Conservation (phyloP, 305 asterid species). For the Caryopteris hybrid region DNA sequence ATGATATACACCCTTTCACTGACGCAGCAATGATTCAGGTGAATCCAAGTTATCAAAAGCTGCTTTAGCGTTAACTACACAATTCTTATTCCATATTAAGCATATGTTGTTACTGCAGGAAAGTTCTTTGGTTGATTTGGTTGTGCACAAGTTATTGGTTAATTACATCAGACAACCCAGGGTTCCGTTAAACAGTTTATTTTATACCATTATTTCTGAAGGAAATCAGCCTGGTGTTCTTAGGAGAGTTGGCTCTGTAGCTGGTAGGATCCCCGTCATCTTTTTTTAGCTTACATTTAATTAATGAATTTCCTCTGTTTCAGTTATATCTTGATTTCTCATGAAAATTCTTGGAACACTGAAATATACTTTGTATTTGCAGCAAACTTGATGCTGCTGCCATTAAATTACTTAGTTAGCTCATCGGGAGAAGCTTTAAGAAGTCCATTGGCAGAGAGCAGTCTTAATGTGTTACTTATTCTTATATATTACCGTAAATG, state of each 20-base stretch:
- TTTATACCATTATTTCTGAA: slow-evolving; percentile 54
- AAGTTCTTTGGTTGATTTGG: slow-evolving; percentile 53
- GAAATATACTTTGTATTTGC: slow-evolving; percentile 32
- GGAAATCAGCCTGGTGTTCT: slow-evolving; percentile 69
- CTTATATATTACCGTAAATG: slow-evolving; percentile 69
- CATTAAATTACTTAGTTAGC: slow-evolving; percentile 68
- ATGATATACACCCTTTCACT: slow-evolving; percentile 70
- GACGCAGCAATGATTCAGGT: slow-evolving; percentile 92
- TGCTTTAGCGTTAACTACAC: slow-evolving; percentile 10
- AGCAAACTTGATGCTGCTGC: slow-evolving; percentile 79
- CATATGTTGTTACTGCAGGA: slow-evolving; percentile 50
- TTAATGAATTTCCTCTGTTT: slow-evolving; percentile 3
- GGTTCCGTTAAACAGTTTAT: slow-evolving; percentile 47
- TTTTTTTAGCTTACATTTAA: background rate
- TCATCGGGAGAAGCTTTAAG: slow-evolving; percentile 63
- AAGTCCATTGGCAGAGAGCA: slow-evolving; percentile 72
- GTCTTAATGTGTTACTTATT: slow-evolving; percentile 72
- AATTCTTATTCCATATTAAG: slow-evolving; percentile 1
- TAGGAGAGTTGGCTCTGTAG: slow-evolving; percentile 82
- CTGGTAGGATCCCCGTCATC: slow-evolving; percentile 44
- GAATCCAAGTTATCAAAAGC: slow-evolving; percentile 10
- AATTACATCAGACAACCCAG: slow-evolving; percentile 58
- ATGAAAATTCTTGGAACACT: background rate
- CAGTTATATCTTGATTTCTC: slow-evolving; percentile 7
- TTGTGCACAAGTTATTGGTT: slow-evolving; percentile 55